These are phyloP conservation scores for Amanita polypyramis DNA, from an alignment of 768 basidiomycete species.

Conservation along the genomic window DNA sequence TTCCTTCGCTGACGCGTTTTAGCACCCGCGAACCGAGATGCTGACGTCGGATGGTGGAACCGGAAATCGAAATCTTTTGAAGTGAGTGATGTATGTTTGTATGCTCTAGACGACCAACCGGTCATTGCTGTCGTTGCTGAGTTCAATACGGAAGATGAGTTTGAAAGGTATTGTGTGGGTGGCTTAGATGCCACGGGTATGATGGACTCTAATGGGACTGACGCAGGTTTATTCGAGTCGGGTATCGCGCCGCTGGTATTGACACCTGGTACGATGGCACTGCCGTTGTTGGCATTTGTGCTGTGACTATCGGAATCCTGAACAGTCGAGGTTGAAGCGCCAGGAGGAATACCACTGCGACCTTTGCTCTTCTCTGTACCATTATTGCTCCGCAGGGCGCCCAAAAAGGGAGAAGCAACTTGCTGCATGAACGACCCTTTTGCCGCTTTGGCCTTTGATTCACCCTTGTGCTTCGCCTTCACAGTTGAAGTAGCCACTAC, in stretches of 20 bases:
- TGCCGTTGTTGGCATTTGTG: neutral
- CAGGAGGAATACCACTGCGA: neutral
- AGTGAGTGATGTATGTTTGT: slow-evolving; percentile 49
- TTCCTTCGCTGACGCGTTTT: slow-evolving; percentile 35
- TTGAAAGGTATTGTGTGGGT: slow-evolving; percentile 68
- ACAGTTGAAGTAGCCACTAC: neutral
- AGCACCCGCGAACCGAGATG: slow-evolving; percentile 41
- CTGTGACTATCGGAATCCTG: neutral
- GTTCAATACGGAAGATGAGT: neutral
- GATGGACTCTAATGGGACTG: slow-evolving; percentile 72
- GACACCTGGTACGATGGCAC: neutral
- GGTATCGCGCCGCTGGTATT: neutral
- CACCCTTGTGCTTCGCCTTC: neutral
- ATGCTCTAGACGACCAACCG: slow-evolving; percentile 29
- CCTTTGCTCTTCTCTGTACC: neutral
- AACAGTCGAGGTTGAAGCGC: neutral
- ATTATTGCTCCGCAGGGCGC: neutral
- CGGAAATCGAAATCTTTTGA: slow-evolving; percentile 67
- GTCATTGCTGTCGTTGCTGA: neutral
- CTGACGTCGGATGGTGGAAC: slow-evolving; percentile 47
- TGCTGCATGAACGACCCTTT: slow-evolving; percentile 4
- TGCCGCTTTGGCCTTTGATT: neutral
- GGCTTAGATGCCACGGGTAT: slow-evolving; percentile 74
- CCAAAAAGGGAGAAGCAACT: slow-evolving; percentile 1
- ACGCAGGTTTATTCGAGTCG: slow-evolving; percentile 20